Evolutionary conservation across 1,284 basidiomycete genomes (phyloP), one percentile per base, ranked within the genome.

Genomic region (Ceratobasidium sp.): DNA sequence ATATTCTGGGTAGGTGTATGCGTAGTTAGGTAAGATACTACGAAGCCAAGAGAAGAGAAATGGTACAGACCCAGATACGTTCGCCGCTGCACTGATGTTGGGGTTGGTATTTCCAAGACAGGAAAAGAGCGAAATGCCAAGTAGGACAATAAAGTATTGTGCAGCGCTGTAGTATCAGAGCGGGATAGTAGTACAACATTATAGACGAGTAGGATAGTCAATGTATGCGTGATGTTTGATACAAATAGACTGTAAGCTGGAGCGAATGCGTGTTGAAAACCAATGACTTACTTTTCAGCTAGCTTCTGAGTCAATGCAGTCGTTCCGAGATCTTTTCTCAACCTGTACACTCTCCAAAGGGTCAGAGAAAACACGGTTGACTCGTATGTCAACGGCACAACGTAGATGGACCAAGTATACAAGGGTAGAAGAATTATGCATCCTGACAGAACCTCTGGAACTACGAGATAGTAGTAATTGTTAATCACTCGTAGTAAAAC

Each of bases 381-480:
- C 39, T 60, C 70, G 44, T 72, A 72, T 23, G 49, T 18, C 70
- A 72, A 46, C 2, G 70, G 70, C 4, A 44, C 3, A 15, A 72
- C 18, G 42, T 72, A 72, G 9, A 61, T 46, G 26, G 51, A 60
- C 70, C 70, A 72, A 15, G 42, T 40, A 56, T 72, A 46, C 5
- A 40, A 26, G 12, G 70, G 70, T 5, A 61, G 33, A 44, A 72
- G 1, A 13, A 72, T 23, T 1, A 72, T 10, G 23, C 70, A 72
- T 33, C 70, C 70, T 5, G 70, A 72, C 10, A 72, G 42, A 23
- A 72, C 56, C 20, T 46, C 58, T 9, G 70, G 70, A 13, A 72
- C 70, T 72, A 26, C 3, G 42, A 58, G 18, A 23, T 3, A 42
- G 20, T 44, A 40, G 23, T 12, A 13, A 5, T 23, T 33, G n/a